Evolutionary conservation across 2,329 filamentous ascomycete genomes (phyloP).

Genomic region (Emericellopsis cladophorae): DNA sequence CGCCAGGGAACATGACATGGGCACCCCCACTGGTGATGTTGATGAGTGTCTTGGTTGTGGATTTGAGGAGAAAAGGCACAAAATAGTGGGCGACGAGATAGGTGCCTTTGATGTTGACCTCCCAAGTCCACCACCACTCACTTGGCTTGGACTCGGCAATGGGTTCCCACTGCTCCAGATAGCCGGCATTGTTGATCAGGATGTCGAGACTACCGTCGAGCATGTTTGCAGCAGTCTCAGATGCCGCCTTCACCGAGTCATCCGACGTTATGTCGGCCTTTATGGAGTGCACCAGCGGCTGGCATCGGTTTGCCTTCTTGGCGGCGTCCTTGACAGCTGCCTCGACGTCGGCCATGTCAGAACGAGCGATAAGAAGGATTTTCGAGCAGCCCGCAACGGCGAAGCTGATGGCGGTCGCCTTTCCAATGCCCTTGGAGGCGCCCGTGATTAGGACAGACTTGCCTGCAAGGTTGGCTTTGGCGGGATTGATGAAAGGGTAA

Average conservation of each 20-base stretch:
- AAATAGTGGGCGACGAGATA: slow-evolving; percentile 32
- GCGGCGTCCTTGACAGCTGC: slow-evolving; percentile 6
- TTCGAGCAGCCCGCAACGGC: slow-evolving; percentile 36
- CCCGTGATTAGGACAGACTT: slow-evolving; percentile 38
- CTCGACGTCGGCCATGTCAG: slow-evolving; percentile 22
- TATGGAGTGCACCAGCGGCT: background rate
- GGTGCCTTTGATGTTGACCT: slow-evolving; percentile 31
- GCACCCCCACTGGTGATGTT: slow-evolving; percentile 20
- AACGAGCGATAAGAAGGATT: slow-evolving; percentile 42
- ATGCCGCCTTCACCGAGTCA: background rate
- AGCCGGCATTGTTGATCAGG: slow-evolving; percentile 29
- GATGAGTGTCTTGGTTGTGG: slow-evolving; percentile 26
- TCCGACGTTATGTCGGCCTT: slow-evolving; percentile 1
- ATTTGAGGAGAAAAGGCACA: slow-evolving; percentile 29
- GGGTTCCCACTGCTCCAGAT: slow-evolving; percentile 19
- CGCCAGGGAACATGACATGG: slow-evolving; percentile 1
- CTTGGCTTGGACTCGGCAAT: slow-evolving; percentile 22
- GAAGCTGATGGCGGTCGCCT: slow-evolving; percentile 39
- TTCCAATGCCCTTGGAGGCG: slow-evolving; percentile 40
- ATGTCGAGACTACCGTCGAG: slow-evolving; percentile 18
- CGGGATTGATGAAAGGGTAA: slow-evolving; percentile 36
- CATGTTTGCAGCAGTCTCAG: background rate
- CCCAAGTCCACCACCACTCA: slow-evolving; percentile 28
- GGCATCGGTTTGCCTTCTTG: background rate
- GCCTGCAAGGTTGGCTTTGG: slow-evolving; percentile 21